Evolutionary conservation across 2,329 filamentous ascomycete species (phyloP), one percentile per base, ranked within the genome.

Genomic region (Stagonosporopsis cucurbitacearum): DNA sequence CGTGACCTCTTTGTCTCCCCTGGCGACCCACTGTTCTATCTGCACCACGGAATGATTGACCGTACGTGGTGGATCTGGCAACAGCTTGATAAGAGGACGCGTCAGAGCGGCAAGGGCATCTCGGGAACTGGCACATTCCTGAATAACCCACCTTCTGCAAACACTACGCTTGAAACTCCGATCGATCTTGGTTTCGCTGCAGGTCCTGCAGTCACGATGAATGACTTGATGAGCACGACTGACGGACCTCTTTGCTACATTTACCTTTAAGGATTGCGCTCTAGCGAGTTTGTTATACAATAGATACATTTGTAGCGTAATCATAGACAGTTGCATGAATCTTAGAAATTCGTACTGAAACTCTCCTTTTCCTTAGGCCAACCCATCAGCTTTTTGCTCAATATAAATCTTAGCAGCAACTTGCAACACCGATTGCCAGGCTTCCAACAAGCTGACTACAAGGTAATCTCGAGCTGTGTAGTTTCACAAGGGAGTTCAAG

Each of bases 1-100:
- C 60, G 66, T 40, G 67, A 72, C 41, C 54, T 71, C 23, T 72
- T 61, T 40, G 49, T 53, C 15, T 70, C 66, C 2, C 69, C 69
- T 7, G 65, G 65, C 12, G 71, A 75, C 41, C 71, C 71, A 2
- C n/a, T 71, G 17, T 82, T 83, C 67, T 82, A 74, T 64, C 70
- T 80, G 19, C 80, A 82, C 61, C 80, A 82, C 55, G 75, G 53
- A 1, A 56, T 54, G 50, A 77, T 82, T 25, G 80, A 82, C 62
- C 73, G 77, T 11, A 66, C 74, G 0, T 82, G 75, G 75, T 80
- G 77, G 62, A 66, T 64, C 19, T 69, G 67, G 67, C 65, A 70
- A 39, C 79, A 78, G 49, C 63, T 78, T 19, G 75, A 81, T 50
- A 62, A 69, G 36, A 64, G 69, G 54, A 71, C 70, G 4, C 70